Evolutionary conservation across 1,284 basidiomycete genomes (phyloP).

Genomic region (Afroboletus lepidellus): DNA sequence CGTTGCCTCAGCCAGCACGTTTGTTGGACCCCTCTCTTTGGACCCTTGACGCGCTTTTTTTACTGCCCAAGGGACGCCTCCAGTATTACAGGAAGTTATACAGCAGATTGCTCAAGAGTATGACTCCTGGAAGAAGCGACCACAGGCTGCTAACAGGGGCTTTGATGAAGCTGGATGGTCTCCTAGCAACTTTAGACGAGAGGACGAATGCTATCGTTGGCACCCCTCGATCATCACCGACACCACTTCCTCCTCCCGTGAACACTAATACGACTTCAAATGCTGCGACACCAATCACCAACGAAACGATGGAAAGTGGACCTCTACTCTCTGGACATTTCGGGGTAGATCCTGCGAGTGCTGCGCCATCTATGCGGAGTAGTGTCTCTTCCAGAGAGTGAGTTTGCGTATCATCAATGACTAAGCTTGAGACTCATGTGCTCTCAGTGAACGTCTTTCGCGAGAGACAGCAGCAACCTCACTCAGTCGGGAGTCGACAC

Average conservation of each 20-base stretch:
- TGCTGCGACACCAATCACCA: slow-evolving; percentile 40
- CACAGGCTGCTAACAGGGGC: slow-evolving; percentile 81
- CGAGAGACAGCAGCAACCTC: slow-evolving; percentile 58
- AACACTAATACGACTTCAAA: slow-evolving; percentile 44
- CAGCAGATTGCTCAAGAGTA: slow-evolving; percentile 82
- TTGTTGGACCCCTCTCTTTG: slow-evolving; percentile 52
- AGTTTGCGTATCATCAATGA: slow-evolving; percentile 25
- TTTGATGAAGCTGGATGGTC: slow-evolving; percentile 75
- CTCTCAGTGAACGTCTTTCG: slow-evolving; percentile 53
- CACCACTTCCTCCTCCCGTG: slow-evolving; percentile 28
- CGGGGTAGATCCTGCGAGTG: slow-evolving; percentile 40
- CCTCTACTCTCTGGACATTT: slow-evolving; percentile 26
- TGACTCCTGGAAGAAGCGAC: slow-evolving; percentile 85
- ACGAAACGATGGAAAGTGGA: slow-evolving; percentile 3
- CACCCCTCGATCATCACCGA: slow-evolving; percentile 15
- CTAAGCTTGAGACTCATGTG: slow-evolving; percentile 5
- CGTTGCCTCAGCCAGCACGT: slow-evolving; percentile 38
- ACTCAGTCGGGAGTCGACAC: slow-evolving; percentile 48
- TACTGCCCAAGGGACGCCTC: slow-evolving; percentile 81
- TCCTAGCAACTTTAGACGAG: slow-evolving; percentile 69
- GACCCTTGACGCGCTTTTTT: slow-evolving; percentile 87
- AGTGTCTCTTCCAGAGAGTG: slow-evolving; percentile 58
- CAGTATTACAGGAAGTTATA: slow-evolving; percentile 96
- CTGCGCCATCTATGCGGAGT: slow-evolving; percentile 48
- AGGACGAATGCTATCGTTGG: slow-evolving; percentile 51